Percentiles rank a stretch among this genome's conserved stretches.
Evolutionary conservation across 352 stramenopile species (phyloP).

Genomic region (Pythium plurisporium): DNA sequence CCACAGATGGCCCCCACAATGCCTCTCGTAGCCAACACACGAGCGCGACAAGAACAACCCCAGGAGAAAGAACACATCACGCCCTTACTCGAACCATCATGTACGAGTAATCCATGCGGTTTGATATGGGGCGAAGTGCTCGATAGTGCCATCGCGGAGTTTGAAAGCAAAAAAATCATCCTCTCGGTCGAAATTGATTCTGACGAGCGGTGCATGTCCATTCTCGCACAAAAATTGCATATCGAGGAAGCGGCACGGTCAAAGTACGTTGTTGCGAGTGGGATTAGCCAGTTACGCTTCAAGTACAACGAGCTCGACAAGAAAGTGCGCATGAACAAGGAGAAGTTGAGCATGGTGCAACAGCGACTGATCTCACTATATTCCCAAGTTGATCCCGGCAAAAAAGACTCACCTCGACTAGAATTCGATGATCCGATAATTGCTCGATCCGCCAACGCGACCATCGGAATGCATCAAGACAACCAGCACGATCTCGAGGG

Average conservation of each 20-base stretch:
- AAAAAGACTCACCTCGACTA: too few relatives aligned
- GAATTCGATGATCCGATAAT: too few relatives aligned
- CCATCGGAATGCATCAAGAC: too few relatives aligned
- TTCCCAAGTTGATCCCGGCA: not conserved
- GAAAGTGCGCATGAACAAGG: constrained; percentile 37
- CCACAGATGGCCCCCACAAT: too few relatives aligned
- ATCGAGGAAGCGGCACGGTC: constrained; percentile 9
- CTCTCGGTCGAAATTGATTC: constrained; percentile 36
- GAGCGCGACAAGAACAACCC: too few relatives aligned
- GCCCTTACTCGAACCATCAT: too few relatives aligned
- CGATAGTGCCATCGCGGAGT: constrained; percentile 21
- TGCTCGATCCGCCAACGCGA: too few relatives aligned
- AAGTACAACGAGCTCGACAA: constrained; percentile 28
- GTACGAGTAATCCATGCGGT: not conserved
- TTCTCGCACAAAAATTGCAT: constrained; percentile 26
- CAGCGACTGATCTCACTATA: constrained; percentile 25
- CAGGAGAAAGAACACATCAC: too few relatives aligned
- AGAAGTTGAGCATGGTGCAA: constrained; percentile 31
- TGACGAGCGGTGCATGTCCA: constrained; percentile 29
- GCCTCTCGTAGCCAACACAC: too few relatives aligned
- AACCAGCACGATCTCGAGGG: not conserved
- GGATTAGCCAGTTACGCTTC: constrained; percentile 19
- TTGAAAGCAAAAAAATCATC: constrained; percentile 34
- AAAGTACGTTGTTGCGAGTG: constrained; percentile 7
- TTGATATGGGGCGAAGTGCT: constrained; percentile 17